Base-by-base conservation (phyloP, 2,329 filamentous ascomycete species). In the Bipolaris victoriae region DNA sequence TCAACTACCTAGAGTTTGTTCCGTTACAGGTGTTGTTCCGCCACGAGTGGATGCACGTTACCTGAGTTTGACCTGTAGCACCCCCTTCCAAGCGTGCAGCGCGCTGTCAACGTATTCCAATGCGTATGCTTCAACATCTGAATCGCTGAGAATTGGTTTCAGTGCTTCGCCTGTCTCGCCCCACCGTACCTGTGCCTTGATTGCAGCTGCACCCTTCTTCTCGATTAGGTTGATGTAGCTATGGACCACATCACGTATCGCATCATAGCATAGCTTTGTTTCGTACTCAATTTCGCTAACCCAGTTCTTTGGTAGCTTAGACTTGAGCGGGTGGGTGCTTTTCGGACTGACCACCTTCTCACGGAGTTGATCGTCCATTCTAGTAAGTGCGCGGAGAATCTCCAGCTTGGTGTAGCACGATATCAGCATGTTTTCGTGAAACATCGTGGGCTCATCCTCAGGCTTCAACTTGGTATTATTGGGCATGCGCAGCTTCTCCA, bases 31-130 rank as follows among this genome's bases (percentile, higher is more conserved):
- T 16, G 16, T 16, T 16, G 16, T 16, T 16, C 16, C 16, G 16
- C 16, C 1, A 16, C 16, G 16, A 16, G 16, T 16, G 16, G 16
- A 16, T 16, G 16, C 16, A 16, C 16, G 16, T 62, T 73, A 74
- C 61, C 64, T 68, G n/a, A 74, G 60, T 61, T 71, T 75, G 16
- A 76, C 73, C 58, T 68, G 68, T 44, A 69, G 41, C 15, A 76
- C 63, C 1, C 71, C 72, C 16, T 65, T 63, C 62, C 74, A 65
- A 3, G 70, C 67, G 22, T 75, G 71, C 2, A 71, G 43, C 5
- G 66, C 69, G n/a, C 68, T 70, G 18, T 74, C 72, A 7, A 69
- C 66, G 47, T 74, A 75, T 44, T 73, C 68, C 10, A 48, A 56
- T 10, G 70, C 68, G 59, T 71, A 75, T 9, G 29, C 49, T 10